Evolutionary conservation across 1,139 yeast genomes (phyloP).

Genomic region (Suhomyces chickasaworum): DNA sequence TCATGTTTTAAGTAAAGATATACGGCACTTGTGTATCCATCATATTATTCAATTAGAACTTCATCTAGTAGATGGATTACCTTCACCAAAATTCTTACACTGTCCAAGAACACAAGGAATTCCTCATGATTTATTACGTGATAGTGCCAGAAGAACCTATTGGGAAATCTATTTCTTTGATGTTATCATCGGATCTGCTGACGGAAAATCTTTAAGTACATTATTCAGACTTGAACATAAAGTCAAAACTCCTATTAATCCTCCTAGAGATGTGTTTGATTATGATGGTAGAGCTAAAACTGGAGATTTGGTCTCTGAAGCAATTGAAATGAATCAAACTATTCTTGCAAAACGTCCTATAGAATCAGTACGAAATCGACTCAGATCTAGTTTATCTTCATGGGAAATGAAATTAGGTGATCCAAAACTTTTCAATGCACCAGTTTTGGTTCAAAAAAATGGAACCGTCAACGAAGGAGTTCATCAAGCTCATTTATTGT

Average conservation of each 20-base stretch:
- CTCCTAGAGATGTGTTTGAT: conserved; percentile 40
- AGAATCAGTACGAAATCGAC: conserved; percentile 32
- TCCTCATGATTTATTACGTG: conserved; percentile 23
- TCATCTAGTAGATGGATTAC: conserved; percentile 32
- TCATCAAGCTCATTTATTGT: conserved; percentile 47
- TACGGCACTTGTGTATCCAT: conserved; percentile 42
- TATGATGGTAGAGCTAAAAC: conserved; percentile 50
- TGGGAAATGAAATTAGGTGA: conserved; percentile 50
- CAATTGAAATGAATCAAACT: conserved; percentile 47
- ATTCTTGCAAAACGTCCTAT: conserved; percentile 40
- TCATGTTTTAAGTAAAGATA: conserved; percentile 41
- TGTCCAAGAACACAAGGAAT: conserved; percentile 22
- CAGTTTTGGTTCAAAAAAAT: conserved; percentile 39
- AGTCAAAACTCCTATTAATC: conserved; percentile 38
- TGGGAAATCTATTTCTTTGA: conserved; percentile 55
- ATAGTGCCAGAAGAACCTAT: conserved; percentile 44
- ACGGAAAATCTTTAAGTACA: conserved; percentile 48
- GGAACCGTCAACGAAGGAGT: conserved; percentile 54
- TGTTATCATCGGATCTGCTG: conserved; percentile 53
- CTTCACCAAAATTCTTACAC: conserved; percentile 4
- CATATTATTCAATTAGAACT: conserved; percentile 37
- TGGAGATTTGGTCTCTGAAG: conserved; percentile 49
- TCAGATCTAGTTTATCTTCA: conserved; percentile 48
- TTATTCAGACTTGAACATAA: conserved; percentile 33
- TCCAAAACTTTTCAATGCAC: conserved; percentile 44